A percentile compares a stretch with the other conserved stretches of the same genome.
Evolutionary conservation across 768 basidiomycete species (phyloP).

Genomic region (Mycena leptocephala): DNA sequence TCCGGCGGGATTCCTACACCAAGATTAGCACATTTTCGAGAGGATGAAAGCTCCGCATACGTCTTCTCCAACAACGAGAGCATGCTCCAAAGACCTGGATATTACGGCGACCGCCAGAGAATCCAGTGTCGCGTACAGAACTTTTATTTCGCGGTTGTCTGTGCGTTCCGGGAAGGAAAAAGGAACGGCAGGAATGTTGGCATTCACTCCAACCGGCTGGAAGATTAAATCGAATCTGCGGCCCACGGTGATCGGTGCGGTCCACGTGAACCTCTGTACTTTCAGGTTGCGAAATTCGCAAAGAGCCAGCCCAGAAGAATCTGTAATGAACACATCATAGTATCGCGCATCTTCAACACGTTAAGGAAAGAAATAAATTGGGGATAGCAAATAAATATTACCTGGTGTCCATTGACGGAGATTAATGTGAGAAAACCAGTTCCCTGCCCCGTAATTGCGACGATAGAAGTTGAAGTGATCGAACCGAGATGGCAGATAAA

Average conservation of each 20-base stretch:
- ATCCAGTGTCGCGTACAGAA: neutral
- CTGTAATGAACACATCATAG: slow-evolving; percentile 9
- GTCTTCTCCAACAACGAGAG: neutral
- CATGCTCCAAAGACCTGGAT: slow-evolving; percentile 7
- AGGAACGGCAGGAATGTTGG: neutral
- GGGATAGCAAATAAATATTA: no score
- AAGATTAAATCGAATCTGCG: slow-evolving; percentile 10
- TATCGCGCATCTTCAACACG: neutral
- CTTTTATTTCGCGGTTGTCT: neutral
- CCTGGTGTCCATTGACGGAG: slow-evolving; percentile 9
- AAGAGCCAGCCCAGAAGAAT: neutral
- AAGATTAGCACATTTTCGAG: neutral
- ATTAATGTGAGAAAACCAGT: slow-evolving; percentile 18
- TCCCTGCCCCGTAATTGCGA: neutral
- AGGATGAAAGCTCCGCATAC: neutral
- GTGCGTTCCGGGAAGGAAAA: no score
- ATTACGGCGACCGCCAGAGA: neutral
- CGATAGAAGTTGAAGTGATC: slow-evolving; percentile 15
- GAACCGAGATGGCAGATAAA: slow-evolving; percentile 9
- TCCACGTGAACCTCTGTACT: neutral
- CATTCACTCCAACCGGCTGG: neutral
- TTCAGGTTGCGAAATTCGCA: slow-evolving; percentile 1
- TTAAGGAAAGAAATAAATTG: neutral
- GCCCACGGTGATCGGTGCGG: neutral
- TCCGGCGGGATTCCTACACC: neutral